phyloP scores from a whole-genome alignment of 441 rosid genomes.

The Breynia disticha region DNA sequence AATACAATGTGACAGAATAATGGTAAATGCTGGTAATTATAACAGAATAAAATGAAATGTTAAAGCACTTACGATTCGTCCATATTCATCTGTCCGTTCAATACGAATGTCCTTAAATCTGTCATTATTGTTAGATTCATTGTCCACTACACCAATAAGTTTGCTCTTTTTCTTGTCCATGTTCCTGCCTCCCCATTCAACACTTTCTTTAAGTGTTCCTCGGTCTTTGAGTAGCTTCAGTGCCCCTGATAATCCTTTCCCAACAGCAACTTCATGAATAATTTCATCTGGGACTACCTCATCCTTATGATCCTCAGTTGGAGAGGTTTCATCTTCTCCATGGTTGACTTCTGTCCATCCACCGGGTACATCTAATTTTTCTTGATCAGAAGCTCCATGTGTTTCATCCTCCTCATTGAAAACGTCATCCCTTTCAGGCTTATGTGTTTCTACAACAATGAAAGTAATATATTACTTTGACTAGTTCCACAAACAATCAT shows the following conservation, averaged over 20 bases:
- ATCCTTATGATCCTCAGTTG: constrained; percentile 37
- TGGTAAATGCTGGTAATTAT: constrained; percentile 4
- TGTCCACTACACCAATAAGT: constrained; percentile 70
- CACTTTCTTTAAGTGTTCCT: constrained; percentile 80
- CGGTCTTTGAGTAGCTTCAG: constrained; percentile 77
- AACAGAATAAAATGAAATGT: constrained; percentile 6
- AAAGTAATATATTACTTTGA: constrained; percentile 10
- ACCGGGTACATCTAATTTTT: constrained; percentile 43
- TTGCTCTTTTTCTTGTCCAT: constrained; percentile 99
- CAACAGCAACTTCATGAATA: constrained; percentile 80
- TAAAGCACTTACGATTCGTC: constrained; percentile 76
- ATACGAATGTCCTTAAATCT: constrained; percentile 72
- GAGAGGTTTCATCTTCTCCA: constrained; percentile 34
- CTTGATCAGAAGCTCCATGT: constrained; percentile 42
- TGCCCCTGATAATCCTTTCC: constrained; percentile 87
- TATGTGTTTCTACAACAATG: constrained; percentile 49
- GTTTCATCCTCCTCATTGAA: constrained; percentile 92
- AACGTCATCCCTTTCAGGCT: constrained; percentile 68
- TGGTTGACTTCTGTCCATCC: constrained; percentile 53
- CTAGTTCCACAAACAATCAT: constrained; percentile 4
- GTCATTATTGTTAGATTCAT: constrained; percentile 17
- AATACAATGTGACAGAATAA: neutral
- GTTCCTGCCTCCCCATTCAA: constrained; percentile 98
- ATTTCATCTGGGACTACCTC: constrained; percentile 69
- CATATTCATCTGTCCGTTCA: constrained; percentile 94